Evolutionary conservation across 2,329 filamentous ascomycete species (phyloP).

Genomic region (Claviceps pusilla): DNA sequence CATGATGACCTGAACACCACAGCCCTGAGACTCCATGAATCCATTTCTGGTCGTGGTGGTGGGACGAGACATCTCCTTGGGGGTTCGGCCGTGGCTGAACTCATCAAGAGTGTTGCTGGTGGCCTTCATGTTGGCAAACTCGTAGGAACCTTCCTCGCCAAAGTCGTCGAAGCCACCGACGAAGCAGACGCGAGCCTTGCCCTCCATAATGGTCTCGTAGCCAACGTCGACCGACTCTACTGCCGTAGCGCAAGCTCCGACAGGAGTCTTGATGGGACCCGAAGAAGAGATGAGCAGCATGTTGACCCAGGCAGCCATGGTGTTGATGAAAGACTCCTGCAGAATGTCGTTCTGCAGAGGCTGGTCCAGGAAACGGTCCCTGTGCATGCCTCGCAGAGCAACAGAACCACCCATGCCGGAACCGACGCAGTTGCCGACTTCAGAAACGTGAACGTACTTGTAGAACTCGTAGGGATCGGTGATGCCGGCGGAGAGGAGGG

Average conservation of each 20-base stretch:
- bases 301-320: constrained; percentile 98
- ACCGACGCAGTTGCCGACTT: constrained; percentile 95
- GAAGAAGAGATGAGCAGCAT: constrained; percentile 96
- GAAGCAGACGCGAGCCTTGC: constrained; percentile 92
- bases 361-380: constrained; percentile 90
- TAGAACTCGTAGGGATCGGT: constrained; percentile 99
- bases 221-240: constrained; percentile 96
- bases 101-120: constrained; percentile 97
- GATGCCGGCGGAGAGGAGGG: constrained; percentile 82
- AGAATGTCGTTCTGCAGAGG: constrained; percentile 97
- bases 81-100: constrained; percentile 86
- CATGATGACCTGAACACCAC: constrained; percentile 98
- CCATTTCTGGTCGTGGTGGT: constrained; percentile 93
- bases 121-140: constrained; percentile 99
- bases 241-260: constrained; percentile 91
- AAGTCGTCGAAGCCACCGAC: constrained; percentile 99
- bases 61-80: constrained; percentile 92
- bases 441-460: constrained; percentile 96
- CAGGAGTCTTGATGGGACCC: constrained; percentile 94
- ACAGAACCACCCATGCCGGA: constrained; percentile 94
- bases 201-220: constrained; percentile 95
- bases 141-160: constrained; percentile 96
- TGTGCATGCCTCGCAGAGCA: constrained; percentile 94
- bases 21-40: constrained; percentile 99
- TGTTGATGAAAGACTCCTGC: constrained; percentile 99